phyloP scores from a whole-genome alignment of 2,329 filamentous ascomycete species.

The Trichophaea hybrida region DNA sequence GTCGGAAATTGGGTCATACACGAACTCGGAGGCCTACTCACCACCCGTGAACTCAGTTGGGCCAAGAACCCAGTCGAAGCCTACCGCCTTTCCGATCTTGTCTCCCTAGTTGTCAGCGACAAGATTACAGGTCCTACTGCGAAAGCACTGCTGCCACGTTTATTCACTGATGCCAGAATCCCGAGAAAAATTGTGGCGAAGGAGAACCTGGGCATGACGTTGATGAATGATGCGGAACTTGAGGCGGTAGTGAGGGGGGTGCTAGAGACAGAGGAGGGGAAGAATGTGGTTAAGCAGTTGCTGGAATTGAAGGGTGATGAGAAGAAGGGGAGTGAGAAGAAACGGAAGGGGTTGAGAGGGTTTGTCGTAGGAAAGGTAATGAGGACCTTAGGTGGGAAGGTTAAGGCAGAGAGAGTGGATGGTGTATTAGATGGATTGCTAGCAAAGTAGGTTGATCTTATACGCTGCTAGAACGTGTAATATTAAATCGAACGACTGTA shows the following conservation, averaged over 20 bases:
- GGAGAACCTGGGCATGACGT: slow-evolving; percentile 5
- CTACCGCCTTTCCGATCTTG: slow-evolving; percentile 34
- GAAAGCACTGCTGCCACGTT: slow-evolving; percentile 11
- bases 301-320: background rate
- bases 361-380: slow-evolving; percentile 20
- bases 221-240: slow-evolving; percentile 9
- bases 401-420: slow-evolving; percentile 14
- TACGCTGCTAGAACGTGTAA: no score
- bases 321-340: slow-evolving; percentile 4
- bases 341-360: slow-evolving; percentile 15
- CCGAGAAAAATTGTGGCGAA: slow-evolving; percentile 7
- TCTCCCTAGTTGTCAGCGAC: slow-evolving; percentile 22
- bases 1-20: slow-evolving; percentile 47
- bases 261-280: slow-evolving; percentile 5
- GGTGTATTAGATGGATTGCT: slow-evolving; percentile 12
- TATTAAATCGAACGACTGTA: no score
- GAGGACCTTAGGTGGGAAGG: slow-evolving; percentile 12
- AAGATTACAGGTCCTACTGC: slow-evolving; percentile 8
- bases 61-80: slow-evolving; percentile 32
- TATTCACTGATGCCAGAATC: slow-evolving; percentile 6
- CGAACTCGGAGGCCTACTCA: slow-evolving; percentile 38
- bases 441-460: background rate
- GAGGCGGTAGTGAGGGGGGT: slow-evolving; percentile 3
- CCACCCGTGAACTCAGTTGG: slow-evolving; percentile 32
- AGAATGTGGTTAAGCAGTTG: slow-evolving; percentile 7